These are phyloP conservation scores for Cyclotella baltica DNA, from an alignment of 108 stramenopile species.

Conservation along the genomic window DNA sequence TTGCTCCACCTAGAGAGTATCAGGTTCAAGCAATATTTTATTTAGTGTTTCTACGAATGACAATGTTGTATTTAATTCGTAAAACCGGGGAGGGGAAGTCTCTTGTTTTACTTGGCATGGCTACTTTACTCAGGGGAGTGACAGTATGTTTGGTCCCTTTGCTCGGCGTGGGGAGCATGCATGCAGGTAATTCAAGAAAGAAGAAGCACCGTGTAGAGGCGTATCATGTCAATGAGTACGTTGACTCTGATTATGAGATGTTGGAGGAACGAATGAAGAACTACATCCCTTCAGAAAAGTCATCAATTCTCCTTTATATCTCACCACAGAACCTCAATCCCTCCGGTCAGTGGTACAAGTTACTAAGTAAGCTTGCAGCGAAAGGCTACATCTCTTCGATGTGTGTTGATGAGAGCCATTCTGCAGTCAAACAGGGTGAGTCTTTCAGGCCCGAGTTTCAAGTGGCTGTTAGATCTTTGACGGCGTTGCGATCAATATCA, in stretches of 20 bases:
- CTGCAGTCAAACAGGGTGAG: slow-evolving; percentile 4
- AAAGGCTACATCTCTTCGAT: not conserved
- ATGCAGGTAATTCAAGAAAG: not conserved
- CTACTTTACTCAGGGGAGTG: slow-evolving; percentile 10
- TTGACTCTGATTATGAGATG: not conserved
- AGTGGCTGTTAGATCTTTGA: not conserved
- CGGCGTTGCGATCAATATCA: not conserved
- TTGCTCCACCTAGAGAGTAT: not conserved
- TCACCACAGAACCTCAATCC: slow-evolving; percentile 1
- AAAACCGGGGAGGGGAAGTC: slow-evolving; percentile 30
- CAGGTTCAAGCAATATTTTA: not conserved
- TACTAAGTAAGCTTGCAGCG: not conserved
- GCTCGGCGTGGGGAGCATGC: slow-evolving; percentile 11
- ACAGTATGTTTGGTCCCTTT: slow-evolving; percentile 10
- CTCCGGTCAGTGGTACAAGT: not conserved
- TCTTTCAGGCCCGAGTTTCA: slow-evolving; percentile 20
- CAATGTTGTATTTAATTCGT: slow-evolving; percentile 21
- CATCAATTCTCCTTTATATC: slow-evolving; percentile 3
- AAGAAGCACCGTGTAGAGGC: not conserved
- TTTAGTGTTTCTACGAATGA: not conserved
- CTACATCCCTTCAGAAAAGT: not conserved
- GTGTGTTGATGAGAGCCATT: slow-evolving; percentile 5
- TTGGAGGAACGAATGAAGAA: not conserved
- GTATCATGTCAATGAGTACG: not conserved
- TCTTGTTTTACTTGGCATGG: slow-evolving; percentile 12